Evolutionary conservation across 352 stramenopile genomes (phyloP).

Genomic region (Globisporangium yorkense): DNA sequence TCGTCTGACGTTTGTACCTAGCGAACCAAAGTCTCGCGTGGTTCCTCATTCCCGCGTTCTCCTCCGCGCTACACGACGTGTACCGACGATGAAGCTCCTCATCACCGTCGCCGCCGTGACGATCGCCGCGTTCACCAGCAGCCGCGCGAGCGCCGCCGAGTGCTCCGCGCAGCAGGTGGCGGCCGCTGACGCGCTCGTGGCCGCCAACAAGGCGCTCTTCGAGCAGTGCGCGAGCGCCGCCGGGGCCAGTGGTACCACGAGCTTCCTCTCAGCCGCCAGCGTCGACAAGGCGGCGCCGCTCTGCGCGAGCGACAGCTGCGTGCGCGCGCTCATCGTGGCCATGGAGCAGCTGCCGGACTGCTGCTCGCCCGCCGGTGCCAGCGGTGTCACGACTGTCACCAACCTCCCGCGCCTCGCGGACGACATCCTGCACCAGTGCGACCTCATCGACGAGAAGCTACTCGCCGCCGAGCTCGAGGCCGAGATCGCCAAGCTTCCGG

Average conservation of each 20-base stretch:
- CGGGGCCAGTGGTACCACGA: background rate
- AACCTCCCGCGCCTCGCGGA: conserved; percentile 19
- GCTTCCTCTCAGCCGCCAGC: conserved; percentile 13
- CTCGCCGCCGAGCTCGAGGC: conserved; percentile 11
- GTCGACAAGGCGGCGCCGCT: conserved; percentile 6
- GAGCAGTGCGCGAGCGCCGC: conserved; percentile 4
- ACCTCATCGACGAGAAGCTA: conserved; percentile 14
- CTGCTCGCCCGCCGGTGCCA: conserved; percentile 11
- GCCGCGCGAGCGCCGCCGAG: conserved; percentile 1
- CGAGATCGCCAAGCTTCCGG: conserved; percentile 17
- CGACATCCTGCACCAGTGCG: conserved; percentile 22
- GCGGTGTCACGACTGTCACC: conserved; percentile 4
- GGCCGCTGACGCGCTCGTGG: conserved; percentile 8
- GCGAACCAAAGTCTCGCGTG: no score
- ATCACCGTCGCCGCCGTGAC: background rate
- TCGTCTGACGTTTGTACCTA: background rate
- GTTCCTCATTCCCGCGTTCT: background rate
- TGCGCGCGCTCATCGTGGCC: conserved; percentile 17
- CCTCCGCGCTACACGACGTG: no score
- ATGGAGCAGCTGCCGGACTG: conserved; percentile 25
- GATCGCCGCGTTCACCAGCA: background rate
- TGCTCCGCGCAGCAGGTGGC: conserved; percentile 8
- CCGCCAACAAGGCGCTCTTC: conserved; percentile 15
- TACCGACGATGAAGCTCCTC: background rate
- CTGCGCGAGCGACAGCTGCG: conserved; percentile 15